phyloP scores from a whole-genome alignment of 1,284 basidiomycete species.

The Paramarasmius palmivorus region DNA sequence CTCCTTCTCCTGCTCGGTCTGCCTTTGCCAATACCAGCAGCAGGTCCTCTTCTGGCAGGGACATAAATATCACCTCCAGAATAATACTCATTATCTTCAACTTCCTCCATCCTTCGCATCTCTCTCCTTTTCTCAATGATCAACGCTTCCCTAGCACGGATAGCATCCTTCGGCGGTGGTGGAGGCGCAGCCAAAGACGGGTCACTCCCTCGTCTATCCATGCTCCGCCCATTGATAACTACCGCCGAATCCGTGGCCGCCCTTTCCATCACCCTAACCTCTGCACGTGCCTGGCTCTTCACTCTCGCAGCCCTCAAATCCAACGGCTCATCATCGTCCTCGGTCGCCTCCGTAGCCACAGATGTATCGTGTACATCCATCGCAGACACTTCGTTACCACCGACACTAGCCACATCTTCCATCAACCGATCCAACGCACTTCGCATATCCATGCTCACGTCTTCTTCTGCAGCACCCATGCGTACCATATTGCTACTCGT shows the following conservation, averaged over 20 bases:
- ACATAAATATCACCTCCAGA: constrained; percentile 23
- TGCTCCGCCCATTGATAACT: constrained; percentile 21
- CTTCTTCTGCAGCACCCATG: constrained; percentile 29
- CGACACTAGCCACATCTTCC: constrained; percentile 66
- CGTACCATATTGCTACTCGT: constrained; percentile 13
- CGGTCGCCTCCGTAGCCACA: constrained; percentile 14
- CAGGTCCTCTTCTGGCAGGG: constrained; percentile 17
- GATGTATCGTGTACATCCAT: constrained; percentile 33
- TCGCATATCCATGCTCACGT: constrained; percentile 69
- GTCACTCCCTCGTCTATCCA: constrained; percentile 32
- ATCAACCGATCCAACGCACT: constrained; percentile 78
- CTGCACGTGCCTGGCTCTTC: constrained; percentile 8
- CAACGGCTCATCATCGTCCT: constrained; percentile 6
- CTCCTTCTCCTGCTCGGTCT: constrained; percentile 64
- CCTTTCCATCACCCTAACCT: constrained; percentile 35
- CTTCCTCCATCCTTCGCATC: constrained; percentile 53
- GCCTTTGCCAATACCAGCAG: constrained; percentile 36
- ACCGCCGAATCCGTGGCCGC: constrained; percentile 49
- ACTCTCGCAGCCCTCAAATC: neutral
- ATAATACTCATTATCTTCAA: constrained; percentile 37
- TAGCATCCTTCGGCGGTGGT: constrained; percentile 65
- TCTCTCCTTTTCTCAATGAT: constrained; percentile 74
- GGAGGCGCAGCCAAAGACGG: constrained; percentile 41
- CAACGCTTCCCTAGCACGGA: constrained; percentile 63
- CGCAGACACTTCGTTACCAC: constrained; percentile 30